Base-by-base conservation (phyloP, 2,329 filamentous ascomycete species). In the Botrytis porri region DNA sequence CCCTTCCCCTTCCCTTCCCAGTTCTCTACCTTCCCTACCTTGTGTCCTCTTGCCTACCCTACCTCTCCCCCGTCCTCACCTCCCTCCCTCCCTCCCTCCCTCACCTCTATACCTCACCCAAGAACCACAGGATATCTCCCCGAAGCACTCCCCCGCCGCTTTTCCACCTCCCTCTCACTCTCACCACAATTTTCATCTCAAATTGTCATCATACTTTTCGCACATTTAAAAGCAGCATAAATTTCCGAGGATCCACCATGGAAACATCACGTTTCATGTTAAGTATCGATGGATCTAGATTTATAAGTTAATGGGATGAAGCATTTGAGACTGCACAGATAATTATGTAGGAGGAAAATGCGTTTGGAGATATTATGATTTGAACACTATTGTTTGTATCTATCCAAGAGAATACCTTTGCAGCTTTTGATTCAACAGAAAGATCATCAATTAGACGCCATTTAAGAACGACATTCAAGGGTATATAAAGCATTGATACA, bases 211-310 rank as follows among this genome's bases (percentile, higher is more conserved):
- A 32, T 9, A 4, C 18, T 29, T 8, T 18, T 37, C 43, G 22
- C 14, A 51, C 5, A 7, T 32, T 32, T 32, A 43, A 63, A 32
- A 63, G 61, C 39, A 43, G 39, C 61, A 29, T 14, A 41, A 29
- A 32, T 6, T 3, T 20, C 16, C 39, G n/a, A 29, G 3, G 61
- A 39, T 43, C n/a, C 39, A 63, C 39, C 16, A 29, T 18, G 7
- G n/a, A 57, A 57, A 57, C 51, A 57, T 29, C 51, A 57, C n/a
- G 61, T 63, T 63, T 63, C 61, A 63, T 43, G 16, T 63, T 12
- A 20, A 63, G 22, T 41, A 63, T 29, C 61, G 37, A 63, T 63
- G 37, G 3, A 39, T 29, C 61, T 43, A 43, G 39, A 63, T 63
- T 32, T 41, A n/a, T 14, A 25, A 25, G 12, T n/a, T 18, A 29